A percentile compares a stretch with the other conserved stretches of the same genome.
These are phyloP conservation scores for Aquilaria yunnanensis DNA, from an alignment of 345 rosid species.

Conservation along the genomic window DNA sequence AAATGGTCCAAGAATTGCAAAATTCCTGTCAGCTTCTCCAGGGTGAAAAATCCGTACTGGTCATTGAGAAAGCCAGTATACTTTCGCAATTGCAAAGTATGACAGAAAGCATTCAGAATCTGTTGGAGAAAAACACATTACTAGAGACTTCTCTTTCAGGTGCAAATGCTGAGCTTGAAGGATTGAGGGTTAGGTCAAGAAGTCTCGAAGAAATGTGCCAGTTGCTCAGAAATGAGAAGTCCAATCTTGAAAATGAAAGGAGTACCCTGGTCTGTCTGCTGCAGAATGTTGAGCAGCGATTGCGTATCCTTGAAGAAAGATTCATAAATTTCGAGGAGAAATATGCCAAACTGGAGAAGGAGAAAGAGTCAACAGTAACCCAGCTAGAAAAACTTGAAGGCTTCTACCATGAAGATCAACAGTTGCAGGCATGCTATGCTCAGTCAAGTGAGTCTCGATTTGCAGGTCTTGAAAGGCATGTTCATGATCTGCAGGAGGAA, in stretches of 20 bases:
- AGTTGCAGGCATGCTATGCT: conserved; percentile 38
- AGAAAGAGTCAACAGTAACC: conserved; percentile 39
- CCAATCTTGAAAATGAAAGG: conserved; percentile 43
- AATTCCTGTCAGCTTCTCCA: conserved; percentile 53
- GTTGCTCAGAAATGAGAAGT: conserved; percentile 61
- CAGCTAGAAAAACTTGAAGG: conserved; percentile 58
- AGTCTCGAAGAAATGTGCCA: conserved; percentile 55
- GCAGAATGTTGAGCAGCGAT: conserved; percentile 48
- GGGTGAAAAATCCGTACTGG: conserved; percentile 58
- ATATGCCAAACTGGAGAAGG: conserved; percentile 53
- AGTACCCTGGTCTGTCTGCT: conserved; percentile 44
- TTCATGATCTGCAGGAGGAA: conserved; percentile 55
- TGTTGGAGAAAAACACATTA: conserved; percentile 45
- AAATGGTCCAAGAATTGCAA: conserved; percentile 43
- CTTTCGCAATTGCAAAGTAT: conserved; percentile 68
- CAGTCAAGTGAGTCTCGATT: conserved; percentile 52
- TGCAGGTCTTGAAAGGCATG: conserved; percentile 56
- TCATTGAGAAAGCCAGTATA: conserved; percentile 53
- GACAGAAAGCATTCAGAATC: conserved; percentile 63
- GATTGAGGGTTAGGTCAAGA: conserved; percentile 45
- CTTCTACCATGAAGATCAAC: conserved; percentile 50
- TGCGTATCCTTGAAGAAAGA: conserved; percentile 50
- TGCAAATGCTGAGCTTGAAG: conserved; percentile 65
- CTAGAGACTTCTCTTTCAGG: conserved; percentile 48
- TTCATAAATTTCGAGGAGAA: conserved; percentile 55